Percentiles rank a stretch among this genome's conserved stretches.
These are phyloP conservation scores for Backusella australiensis DNA, from an alignment of 192 early-diverging fungal species.

Conservation along the genomic window DNA sequence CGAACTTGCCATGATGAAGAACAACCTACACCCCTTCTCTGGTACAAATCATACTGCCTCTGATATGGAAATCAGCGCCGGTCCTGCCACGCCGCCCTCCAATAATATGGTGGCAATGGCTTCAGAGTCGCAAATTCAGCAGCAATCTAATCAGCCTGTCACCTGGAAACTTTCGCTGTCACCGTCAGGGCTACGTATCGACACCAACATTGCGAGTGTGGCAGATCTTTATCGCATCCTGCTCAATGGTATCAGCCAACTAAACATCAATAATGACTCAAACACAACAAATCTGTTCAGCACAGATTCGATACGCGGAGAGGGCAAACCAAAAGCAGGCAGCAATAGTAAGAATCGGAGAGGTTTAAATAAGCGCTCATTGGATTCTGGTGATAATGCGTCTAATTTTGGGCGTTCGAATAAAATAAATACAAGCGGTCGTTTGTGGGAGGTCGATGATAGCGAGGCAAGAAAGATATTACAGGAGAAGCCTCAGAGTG, in stretches of 20 bases:
- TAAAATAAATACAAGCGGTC: constrained; percentile 14
- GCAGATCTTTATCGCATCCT: constrained; percentile 40
- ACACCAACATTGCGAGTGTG: constrained; percentile 44
- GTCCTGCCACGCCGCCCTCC: background rate
- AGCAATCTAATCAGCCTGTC: constrained; percentile 14
- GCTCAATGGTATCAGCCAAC: constrained; percentile 40
- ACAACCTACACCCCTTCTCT: constrained; percentile 37
- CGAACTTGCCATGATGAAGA: constrained; percentile 40
- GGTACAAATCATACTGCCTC: background rate
- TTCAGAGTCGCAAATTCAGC: background rate
- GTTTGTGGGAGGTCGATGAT: constrained; percentile 41
- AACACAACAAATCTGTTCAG: constrained; percentile 36
- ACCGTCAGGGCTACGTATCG: constrained; percentile 39
- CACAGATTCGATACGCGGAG: constrained; percentile 27
- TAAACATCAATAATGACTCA: constrained; percentile 42
- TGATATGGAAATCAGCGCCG: background rate
- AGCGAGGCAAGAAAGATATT: constrained; percentile 34
- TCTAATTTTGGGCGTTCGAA: background rate
- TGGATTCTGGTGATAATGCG: background rate
- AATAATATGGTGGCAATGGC: background rate
- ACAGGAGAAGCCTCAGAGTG: constrained; percentile 26
- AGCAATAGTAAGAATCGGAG: background rate
- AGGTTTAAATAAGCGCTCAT: background rate
- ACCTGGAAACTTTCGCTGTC: constrained; percentile 41
- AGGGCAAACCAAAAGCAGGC: background rate